Evolutionary conservation across 768 basidiomycete species (phyloP).

Genomic region (Nidularia pulvinata): DNA sequence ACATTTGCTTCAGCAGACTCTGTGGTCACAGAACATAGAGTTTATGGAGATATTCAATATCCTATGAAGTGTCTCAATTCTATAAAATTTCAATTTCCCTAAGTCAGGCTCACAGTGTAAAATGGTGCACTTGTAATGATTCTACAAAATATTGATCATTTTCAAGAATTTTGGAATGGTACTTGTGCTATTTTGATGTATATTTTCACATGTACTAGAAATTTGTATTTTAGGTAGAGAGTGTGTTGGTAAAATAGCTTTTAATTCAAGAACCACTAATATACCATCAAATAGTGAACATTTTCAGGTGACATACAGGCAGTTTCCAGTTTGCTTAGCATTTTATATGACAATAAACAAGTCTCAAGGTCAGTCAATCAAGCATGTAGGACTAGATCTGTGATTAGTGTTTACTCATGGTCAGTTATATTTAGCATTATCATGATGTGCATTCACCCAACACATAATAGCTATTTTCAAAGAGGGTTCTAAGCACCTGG

Average conservation of each 20-base stretch:
- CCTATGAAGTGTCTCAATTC: constrained; percentile 30
- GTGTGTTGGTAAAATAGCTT: constrained; percentile 24
- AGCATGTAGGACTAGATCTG: too few species aligned
- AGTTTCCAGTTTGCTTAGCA: constrained; percentile 35
- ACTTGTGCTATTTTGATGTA: constrained; percentile 17
- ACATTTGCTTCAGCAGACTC: constrained; percentile 19
- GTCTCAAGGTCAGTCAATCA: constrained; percentile 14
- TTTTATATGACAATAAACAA: constrained; percentile 41
- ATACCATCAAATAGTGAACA: constrained; percentile 8
- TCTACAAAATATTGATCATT: constrained; percentile 22
- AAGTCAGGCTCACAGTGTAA: constrained; percentile 22
- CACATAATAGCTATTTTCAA: too few species aligned
- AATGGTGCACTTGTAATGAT: constrained; percentile 27
- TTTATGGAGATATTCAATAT: constrained; percentile 11
- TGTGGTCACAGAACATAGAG: constrained; percentile 14
- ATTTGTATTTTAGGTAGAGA: constrained; percentile 30
- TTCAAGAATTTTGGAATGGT: constrained; percentile 24
- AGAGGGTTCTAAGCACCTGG: too few species aligned
- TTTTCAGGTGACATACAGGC: constrained; percentile 23
- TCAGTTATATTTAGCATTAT: too few species aligned
- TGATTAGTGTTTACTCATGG: too few species aligned
- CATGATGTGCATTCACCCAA: too few species aligned
- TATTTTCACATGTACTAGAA: constrained; percentile 20
- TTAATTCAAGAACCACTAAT: constrained; percentile 35
- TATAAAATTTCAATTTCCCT: constrained; percentile 28